A percentile compares a stretch with the other conserved stretches of the same genome.
Conservation (phyloP, 2,329 filamentous ascomycete genomes). For the Leptographium lundbergii region DNA sequence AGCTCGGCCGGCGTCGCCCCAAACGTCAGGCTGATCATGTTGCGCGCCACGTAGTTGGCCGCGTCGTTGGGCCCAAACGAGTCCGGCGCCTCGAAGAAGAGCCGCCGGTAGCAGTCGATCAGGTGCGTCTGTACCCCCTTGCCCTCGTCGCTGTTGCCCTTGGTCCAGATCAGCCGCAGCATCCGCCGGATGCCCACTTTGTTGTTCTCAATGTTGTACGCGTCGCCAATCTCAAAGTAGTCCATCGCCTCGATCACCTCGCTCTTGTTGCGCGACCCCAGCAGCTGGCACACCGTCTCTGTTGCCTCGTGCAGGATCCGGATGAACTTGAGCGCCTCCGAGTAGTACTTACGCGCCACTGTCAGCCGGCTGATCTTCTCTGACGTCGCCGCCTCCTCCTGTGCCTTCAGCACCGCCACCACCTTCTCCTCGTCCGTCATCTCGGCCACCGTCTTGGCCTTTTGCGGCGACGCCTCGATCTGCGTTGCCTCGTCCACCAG, state of each 20-base stretch:
- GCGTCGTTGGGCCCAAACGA: slow-evolving; percentile 79
- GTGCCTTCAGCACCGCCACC: slow-evolving; percentile 62
- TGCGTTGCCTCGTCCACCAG: slow-evolving; percentile 84
- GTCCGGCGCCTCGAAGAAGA: slow-evolving; percentile 93
- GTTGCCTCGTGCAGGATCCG: slow-evolving; percentile 79
- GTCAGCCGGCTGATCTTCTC: slow-evolving; percentile 82
- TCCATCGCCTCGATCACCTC: slow-evolving; percentile 99
- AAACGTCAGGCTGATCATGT: slow-evolving; percentile 98
- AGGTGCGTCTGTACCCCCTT: slow-evolving; percentile 95
- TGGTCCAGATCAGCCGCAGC: slow-evolving; percentile 97
- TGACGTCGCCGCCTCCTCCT: slow-evolving; percentile 77
- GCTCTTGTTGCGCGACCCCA: slow-evolving; percentile 93
- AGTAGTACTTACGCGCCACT: slow-evolving; percentile 78
- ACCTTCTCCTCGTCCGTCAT: slow-evolving; percentile 72
- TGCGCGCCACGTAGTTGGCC: slow-evolving; percentile 88
- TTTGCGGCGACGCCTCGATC: slow-evolving; percentile 55
- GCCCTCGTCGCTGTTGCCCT: slow-evolving; percentile 97
- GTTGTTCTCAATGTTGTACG: slow-evolving; percentile 90
- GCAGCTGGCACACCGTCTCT: slow-evolving; percentile 67
- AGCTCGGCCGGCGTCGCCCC: slow-evolving; percentile 89
- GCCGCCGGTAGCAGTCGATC: slow-evolving; percentile 88
- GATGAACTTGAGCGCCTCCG: slow-evolving; percentile 89
- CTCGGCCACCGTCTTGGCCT: slow-evolving; percentile 37
- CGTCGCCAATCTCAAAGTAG: slow-evolving; percentile 89
- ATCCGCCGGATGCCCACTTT: slow-evolving; percentile 88